Evolutionary conservation across 2,329 filamentous ascomycete species (phyloP).

Genomic region (Diaporthe batatas): DNA sequence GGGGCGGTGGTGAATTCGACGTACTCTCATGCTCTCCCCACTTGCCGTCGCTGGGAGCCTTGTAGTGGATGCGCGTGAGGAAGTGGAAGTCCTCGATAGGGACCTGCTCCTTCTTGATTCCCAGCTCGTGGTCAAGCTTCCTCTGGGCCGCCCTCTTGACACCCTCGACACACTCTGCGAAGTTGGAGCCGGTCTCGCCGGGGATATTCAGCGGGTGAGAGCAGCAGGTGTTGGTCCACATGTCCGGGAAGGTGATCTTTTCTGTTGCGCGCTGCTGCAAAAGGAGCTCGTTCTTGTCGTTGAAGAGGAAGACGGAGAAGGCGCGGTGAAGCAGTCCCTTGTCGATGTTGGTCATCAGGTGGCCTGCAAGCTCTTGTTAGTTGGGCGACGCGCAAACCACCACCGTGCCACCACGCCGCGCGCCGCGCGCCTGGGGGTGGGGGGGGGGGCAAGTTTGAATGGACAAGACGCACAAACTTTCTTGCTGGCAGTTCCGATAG

Average conservation of each 20-base stretch:
- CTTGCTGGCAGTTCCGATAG: conserved; percentile 97
- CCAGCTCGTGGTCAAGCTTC: conserved; percentile 94
- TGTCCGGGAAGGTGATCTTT: conserved; percentile 99
- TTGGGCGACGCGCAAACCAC: not conserved
- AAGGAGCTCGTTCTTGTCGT: conserved; percentile 90
- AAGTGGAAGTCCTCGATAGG: conserved; percentile 93
- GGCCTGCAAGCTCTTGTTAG: conserved; percentile 69
- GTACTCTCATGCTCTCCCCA: conserved; percentile 99
- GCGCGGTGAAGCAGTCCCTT: conserved; percentile 95
- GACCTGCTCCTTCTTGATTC: conserved; percentile 90
- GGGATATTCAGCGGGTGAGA: conserved; percentile 95
- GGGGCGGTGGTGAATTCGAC: conserved; percentile 70
- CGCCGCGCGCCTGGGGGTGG: too few relatives aligned
- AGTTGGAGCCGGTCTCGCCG: conserved; percentile 86
- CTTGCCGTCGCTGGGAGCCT: conserved; percentile 94
- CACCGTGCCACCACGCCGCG: too few relatives aligned
- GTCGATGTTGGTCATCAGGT: conserved; percentile 99
- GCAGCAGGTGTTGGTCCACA: conserved; percentile 99
- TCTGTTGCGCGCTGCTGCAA: conserved; percentile 95
- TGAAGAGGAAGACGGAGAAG: conserved; percentile 98
- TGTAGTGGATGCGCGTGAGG: conserved; percentile 97
- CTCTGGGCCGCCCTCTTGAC: conserved; percentile 93
- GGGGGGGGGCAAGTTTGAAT: not conserved
- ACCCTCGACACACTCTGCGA: conserved; percentile 84
- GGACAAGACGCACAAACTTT: conserved; percentile 84